These are phyloP conservation scores for Plasmodium gonderi DNA, from an alignment of 169 alveolate genomes.

Conservation along the genomic window DNA sequence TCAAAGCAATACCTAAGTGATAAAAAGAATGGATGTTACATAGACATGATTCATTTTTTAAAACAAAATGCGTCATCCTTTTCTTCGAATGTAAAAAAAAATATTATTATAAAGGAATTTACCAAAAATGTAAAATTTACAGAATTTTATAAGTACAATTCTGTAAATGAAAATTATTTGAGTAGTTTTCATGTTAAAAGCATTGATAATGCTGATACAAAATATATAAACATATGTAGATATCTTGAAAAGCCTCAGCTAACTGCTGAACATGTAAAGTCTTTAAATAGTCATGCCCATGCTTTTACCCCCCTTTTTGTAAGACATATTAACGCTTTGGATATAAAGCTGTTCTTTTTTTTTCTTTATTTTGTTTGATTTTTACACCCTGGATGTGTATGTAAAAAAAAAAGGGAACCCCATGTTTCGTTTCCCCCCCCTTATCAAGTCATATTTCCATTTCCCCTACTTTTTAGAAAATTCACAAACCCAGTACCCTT, in stretches of 20 bases:
- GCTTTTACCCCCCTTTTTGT: slow-evolving; percentile 57
- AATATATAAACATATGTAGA: slow-evolving; percentile 47
- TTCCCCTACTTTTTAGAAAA: slow-evolving; percentile 20
- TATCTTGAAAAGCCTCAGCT: slow-evolving; percentile 47
- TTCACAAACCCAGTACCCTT: slow-evolving; percentile 32
- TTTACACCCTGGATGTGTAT: neutral
- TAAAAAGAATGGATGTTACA: slow-evolving; percentile 24
- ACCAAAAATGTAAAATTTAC: slow-evolving; percentile 56
- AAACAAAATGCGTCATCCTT: slow-evolving; percentile 18
- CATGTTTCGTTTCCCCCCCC: neutral
- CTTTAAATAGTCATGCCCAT: slow-evolving; percentile 47
- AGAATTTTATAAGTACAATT: slow-evolving; percentile 41
- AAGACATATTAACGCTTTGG: neutral
- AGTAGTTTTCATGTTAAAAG: slow-evolving; percentile 23
- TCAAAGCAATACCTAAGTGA: slow-evolving; percentile 45
- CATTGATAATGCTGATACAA: slow-evolving; percentile 20
- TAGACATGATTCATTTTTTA: slow-evolving; percentile 54
- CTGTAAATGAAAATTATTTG: slow-evolving; percentile 23
- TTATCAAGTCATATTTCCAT: neutral
- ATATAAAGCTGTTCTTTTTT: neutral
- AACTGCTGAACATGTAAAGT: slow-evolving; percentile 53
- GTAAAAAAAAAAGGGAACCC: too few species aligned
- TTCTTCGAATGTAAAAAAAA: slow-evolving; percentile 42
- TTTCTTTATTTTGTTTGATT: neutral
- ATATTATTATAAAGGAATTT: slow-evolving; percentile 61